A percentile compares a stretch with the other conserved stretches of the same genome.
Conservation (phyloP, 2,329 filamentous ascomycete genomes). For the Pezicula neosporulosa region DNA sequence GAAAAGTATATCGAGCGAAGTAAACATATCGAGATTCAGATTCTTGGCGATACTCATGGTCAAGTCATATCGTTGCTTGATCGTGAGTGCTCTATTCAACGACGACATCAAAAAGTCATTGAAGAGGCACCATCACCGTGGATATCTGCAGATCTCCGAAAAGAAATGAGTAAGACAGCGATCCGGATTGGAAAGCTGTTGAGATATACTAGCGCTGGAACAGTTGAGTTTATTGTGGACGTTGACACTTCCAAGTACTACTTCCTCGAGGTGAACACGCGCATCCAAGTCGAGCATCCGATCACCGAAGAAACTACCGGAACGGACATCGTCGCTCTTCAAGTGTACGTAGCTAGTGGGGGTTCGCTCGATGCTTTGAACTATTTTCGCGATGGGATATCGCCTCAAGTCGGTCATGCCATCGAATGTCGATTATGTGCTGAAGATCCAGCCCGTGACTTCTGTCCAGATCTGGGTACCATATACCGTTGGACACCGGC, state of each 20-base stretch:
- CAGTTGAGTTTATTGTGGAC: conserved; percentile 59
- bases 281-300: conserved; percentile 19
- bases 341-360: conserved; percentile 28
- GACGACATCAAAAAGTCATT: conserved; percentile 67
- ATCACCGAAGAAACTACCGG: conserved; percentile 18
- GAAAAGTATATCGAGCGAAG: conserved; percentile 55
- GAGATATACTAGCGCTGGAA: conserved; percentile 54
- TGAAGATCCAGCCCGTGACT: conserved; percentile 34
- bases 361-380: conserved; percentile 13
- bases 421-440: conserved; percentile 39
- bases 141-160: conserved; percentile 33
- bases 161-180: conserved; percentile 41
- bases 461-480: conserved; percentile 33
- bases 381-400: not conserved
- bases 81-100: conserved; percentile 64
- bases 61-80: conserved; percentile 59
- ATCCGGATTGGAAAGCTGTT: conserved; percentile 47
- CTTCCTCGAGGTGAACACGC: conserved; percentile 20
- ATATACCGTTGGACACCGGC: conserved; percentile 31
- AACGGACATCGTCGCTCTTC: conserved; percentile 22
- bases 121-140: conserved; percentile 50
- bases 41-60: conserved; percentile 60
- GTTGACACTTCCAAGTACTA: conserved; percentile 46
- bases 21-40: conserved; percentile 65
- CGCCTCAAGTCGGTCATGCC: conserved; percentile 31